Conservation (phyloP, 495 filamentous ascomycete species). For the Aspergillus saccharolyticus region DNA sequence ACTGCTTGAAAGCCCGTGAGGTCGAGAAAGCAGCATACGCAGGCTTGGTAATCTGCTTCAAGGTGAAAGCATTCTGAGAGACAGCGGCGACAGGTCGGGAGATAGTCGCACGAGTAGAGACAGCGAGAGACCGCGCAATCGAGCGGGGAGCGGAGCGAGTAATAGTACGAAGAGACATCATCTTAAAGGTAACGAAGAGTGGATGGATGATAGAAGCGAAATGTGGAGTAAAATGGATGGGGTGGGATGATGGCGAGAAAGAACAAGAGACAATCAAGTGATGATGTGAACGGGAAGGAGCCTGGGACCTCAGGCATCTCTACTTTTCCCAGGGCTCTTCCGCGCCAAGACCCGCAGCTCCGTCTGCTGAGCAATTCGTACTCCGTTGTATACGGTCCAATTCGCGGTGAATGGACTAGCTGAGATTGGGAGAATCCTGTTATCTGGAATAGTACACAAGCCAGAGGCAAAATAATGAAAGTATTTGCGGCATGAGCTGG, state of each 20-base stretch:
- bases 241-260: background rate
- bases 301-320: conserved; percentile 1
- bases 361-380: background rate
- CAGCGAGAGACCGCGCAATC: conserved; percentile 54
- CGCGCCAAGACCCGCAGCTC: conserved; percentile 28
- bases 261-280: conserved; percentile 19
- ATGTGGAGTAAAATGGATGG: background rate
- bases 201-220: conserved; percentile 13
- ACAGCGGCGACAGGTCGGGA: conserved; percentile 45
- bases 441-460: no score
- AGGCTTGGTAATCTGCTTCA: conserved; percentile 48
- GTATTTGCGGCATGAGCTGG: no score
- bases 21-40: conserved; percentile 71
- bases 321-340: conserved; percentile 8
- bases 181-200: conserved; percentile 42
- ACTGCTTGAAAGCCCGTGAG: conserved; percentile 50
- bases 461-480: no score
- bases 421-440: no score
- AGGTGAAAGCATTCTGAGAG: conserved; percentile 40
- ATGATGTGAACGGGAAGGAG: conserved; percentile 32
- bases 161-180: conserved; percentile 71
- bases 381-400: no score
- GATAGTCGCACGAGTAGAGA: conserved; percentile 40
- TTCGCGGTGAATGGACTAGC: no score
- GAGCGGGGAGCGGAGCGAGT: conserved; percentile 68